Conservation (phyloP, 495 filamentous ascomycete genomes). For the Talaromyces stipitatus region DNA sequence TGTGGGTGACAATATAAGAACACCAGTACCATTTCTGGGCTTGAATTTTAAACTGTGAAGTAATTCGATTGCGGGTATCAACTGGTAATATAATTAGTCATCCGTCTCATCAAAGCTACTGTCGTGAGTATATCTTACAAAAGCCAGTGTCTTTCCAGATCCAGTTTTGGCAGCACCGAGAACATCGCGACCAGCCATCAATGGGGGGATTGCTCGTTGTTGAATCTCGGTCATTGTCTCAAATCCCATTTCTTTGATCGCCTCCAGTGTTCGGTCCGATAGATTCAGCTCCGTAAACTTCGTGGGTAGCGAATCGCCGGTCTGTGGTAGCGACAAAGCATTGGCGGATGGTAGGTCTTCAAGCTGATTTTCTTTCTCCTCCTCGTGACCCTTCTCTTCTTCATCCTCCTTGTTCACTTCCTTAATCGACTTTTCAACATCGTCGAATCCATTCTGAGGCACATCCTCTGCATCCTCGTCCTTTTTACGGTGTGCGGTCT, state of each 20-base stretch:
- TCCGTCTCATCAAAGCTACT: neutral
- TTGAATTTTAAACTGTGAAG: slow-evolving; percentile 85
- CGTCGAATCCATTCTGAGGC: neutral
- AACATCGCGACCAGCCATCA: slow-evolving; percentile 86
- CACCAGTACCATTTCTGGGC: slow-evolving; percentile 54
- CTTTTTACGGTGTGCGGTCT: slow-evolving; percentile 1
- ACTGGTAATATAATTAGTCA: slow-evolving; percentile 4
- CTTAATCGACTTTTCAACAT: neutral
- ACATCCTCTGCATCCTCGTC: slow-evolving; percentile 1
- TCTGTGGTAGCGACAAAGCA: slow-evolving; percentile 48
- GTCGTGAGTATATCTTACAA: slow-evolving; percentile 24
- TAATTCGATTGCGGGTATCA: slow-evolving; percentile 95
- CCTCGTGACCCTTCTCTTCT: neutral
- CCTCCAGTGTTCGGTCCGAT: slow-evolving; percentile 78
- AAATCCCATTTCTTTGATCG: slow-evolving; percentile 86
- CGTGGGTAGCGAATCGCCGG: slow-evolving; percentile 34
- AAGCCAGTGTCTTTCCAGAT: slow-evolving; percentile 90
- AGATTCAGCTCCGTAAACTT: slow-evolving; percentile 78
- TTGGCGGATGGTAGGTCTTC: slow-evolving; percentile 44
- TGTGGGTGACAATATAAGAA: slow-evolving; percentile 46
- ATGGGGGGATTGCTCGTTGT: slow-evolving; percentile 74
- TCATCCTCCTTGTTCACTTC: neutral
- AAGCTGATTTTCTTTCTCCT: slow-evolving; percentile 11
- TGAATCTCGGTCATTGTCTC: slow-evolving; percentile 96
- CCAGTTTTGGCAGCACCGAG: slow-evolving; percentile 96